A percentile compares a stretch with the other conserved stretches of the same genome.
phyloP scores from a whole-genome alignment of 495 filamentous ascomycete species.

The Daldinia grandis region DNA sequence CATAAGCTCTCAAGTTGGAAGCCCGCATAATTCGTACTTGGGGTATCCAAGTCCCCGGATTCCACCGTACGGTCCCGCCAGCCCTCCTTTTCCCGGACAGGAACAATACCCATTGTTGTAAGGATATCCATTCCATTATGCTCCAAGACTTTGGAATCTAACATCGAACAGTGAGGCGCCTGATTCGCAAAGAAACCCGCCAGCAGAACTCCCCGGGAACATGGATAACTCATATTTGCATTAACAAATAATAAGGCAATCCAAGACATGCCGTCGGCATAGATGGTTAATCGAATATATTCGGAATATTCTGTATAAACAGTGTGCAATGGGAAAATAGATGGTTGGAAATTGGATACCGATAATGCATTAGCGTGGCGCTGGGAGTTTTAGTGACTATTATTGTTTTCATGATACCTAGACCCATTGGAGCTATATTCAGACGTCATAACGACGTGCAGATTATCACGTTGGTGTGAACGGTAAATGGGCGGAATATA shows the following conservation, averaged over 20 bases:
- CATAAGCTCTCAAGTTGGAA: constrained; percentile 14
- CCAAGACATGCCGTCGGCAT: background rate
- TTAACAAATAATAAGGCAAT: background rate
- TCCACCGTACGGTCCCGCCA: background rate
- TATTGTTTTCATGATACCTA: background rate
- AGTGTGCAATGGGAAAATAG: background rate
- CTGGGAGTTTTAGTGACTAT: background rate
- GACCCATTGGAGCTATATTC: background rate
- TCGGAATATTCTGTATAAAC: background rate
- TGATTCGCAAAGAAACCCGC: constrained; percentile 6
- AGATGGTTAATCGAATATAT: background rate
- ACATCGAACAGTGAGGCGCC: constrained; percentile 21
- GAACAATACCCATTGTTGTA: constrained; percentile 8
- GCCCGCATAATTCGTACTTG: constrained; percentile 19
- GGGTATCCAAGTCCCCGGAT: constrained; percentile 15
- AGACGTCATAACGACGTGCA: background rate
- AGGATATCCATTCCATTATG: background rate
- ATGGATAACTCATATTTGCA: background rate
- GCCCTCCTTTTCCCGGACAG: constrained; percentile 3
- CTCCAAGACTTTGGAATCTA: background rate
- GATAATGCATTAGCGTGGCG: constrained; percentile 3
- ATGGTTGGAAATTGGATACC: background rate
- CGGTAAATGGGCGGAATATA: background rate
- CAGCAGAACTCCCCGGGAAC: constrained; percentile 19
- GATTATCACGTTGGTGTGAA: no score